A percentile compares a stretch with the other conserved stretches of the same genome.
Conservation (phyloP, 768 basidiomycete genomes). For the Trametes meyenii region DNA sequence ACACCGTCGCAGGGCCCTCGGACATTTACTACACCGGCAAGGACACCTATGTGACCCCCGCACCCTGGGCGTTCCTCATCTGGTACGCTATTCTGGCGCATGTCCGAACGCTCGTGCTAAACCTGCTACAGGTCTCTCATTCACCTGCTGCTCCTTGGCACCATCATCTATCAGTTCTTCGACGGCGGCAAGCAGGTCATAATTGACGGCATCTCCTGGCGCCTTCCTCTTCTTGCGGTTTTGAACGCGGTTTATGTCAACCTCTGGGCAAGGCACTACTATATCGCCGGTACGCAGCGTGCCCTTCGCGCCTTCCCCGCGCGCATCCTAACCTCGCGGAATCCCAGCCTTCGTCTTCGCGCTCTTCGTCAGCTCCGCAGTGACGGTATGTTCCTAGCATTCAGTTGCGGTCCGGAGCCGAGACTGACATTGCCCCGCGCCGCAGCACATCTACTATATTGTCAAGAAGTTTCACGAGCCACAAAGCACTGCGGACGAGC, state of each 20-base stretch:
- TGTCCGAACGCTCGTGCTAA: conserved; percentile 6
- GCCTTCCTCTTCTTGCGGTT: conserved; percentile 85
- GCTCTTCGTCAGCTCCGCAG: conserved; percentile 80
- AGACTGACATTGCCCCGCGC: conserved; percentile 35
- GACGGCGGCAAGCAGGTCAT: conserved; percentile 73
- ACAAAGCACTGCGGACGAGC: conserved; percentile 69
- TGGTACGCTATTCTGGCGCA: conserved; percentile 52
- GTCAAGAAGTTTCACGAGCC: conserved; percentile 85
- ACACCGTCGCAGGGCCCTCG: conserved; percentile 76
- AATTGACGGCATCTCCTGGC: conserved; percentile 88
- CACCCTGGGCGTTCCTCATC: conserved; percentile 89
- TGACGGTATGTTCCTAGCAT: conserved; percentile 40
- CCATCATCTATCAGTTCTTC: conserved; percentile 89
- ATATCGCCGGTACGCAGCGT: conserved; percentile 55
- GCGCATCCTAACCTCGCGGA: conserved; percentile 24
- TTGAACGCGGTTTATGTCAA: conserved; percentile 90
- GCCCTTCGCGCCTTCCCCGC: background rate
- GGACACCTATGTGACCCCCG: conserved; percentile 94
- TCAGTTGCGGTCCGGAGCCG: background rate
- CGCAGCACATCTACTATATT: conserved; percentile 89
- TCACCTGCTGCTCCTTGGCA: conserved; percentile 89
- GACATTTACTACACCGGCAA: conserved; percentile 74
- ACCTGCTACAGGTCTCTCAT: conserved; percentile 68
- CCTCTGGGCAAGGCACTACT: conserved; percentile 80
- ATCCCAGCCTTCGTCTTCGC: conserved; percentile 79